Conservation (phyloP, 805 yeast genomes). For the Kodamaea kaohsiungensis region DNA sequence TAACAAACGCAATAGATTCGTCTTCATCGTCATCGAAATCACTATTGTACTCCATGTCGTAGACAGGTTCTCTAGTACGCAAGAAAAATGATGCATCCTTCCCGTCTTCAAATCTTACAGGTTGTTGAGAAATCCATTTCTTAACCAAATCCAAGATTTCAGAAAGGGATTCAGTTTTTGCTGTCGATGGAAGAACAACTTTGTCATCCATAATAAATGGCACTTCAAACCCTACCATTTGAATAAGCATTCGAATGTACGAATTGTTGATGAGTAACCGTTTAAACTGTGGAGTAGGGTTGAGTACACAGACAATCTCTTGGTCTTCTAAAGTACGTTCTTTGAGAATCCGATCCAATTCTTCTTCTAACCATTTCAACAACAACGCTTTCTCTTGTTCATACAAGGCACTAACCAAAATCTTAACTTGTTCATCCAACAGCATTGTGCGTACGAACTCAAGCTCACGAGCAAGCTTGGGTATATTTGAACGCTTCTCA, state of each 20-base stretch:
- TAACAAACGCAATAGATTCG: conserved; percentile 21
- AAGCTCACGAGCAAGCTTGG: conserved; percentile 35
- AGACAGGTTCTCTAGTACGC: conserved; percentile 23
- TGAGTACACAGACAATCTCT: conserved; percentile 5
- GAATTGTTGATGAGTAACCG: conserved; percentile 48
- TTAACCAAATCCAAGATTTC: conserved; percentile 38
- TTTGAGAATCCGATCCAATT: conserved; percentile 32
- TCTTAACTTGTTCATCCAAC: conserved; percentile 50
- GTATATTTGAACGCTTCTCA: conserved; percentile 17
- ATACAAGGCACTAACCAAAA: conserved; percentile 50
- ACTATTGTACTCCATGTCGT: conserved; percentile 16
- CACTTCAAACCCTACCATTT: conserved; percentile 45
- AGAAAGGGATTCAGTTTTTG: conserved; percentile 29
- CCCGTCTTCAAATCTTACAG: conserved; percentile 35
- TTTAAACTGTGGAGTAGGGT: conserved; percentile 18
- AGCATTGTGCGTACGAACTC: conserved; percentile 34
- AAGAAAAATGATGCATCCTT: conserved; percentile 36
- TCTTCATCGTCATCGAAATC: conserved; percentile 29
- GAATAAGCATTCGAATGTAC: conserved; percentile 45
- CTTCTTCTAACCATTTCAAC: conserved; percentile 46
- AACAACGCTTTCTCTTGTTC: conserved; percentile 44
- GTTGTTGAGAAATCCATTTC: conserved; percentile 42
- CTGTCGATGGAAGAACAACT: conserved; percentile 34
- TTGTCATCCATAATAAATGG: conserved; percentile 41
- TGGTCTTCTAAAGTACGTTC: conserved; percentile 21